Base-by-base conservation (phyloP, 2,329 filamentous ascomycete species). In the Aspergillus fumigatus region DNA sequence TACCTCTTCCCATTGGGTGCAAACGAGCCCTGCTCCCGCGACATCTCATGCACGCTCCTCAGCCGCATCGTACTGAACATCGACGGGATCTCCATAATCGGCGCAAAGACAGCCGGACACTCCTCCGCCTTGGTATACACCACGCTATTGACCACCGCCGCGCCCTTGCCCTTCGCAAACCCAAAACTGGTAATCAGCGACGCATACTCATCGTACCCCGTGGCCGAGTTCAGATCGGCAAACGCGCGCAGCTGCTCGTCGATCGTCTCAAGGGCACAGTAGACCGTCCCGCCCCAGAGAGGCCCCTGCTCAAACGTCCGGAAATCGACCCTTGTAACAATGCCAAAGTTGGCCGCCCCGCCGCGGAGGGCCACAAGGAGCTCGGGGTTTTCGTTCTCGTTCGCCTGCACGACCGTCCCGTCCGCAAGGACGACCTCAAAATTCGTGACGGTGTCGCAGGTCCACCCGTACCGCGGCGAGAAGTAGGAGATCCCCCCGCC, bases 391-490 rank as follows among this genome's bases (percentile, higher is more conserved):
- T 52, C 55, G 0, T 56, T 55, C 7, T 56, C 53, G 35, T 68
- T 70, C 25, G 70, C 74, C 4, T 66, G 68, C 9, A 66, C 57
- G 9, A 74, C 61, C 7, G 61, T 60, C 2, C 72, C 73, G 51
- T 70, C 64, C n/a, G 71, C 72, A 8, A 75, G 67, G 0, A 75
- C 70, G 14, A 75, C 52, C 51, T 75, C 65, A 56, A 64, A 72
- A 38, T 66, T 64, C 8, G 67, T 23, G 17, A 75, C 60, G 43
- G 69, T 73, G 58, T 72, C 70, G 59, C 69, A 70, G 21, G 67
- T 67, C 32, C 70, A 69, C 5, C 72, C 73, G 35, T 64, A 52
- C 14, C 47, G 32, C 11, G 45, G 43, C 27, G 55, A 57, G 17
- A 54, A 47, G 26, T 43, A 57, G 25, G 45, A 54, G 5, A 57